Conservation (phyloP, 345 rosid species). For the Rhizophora mangle region DNA sequence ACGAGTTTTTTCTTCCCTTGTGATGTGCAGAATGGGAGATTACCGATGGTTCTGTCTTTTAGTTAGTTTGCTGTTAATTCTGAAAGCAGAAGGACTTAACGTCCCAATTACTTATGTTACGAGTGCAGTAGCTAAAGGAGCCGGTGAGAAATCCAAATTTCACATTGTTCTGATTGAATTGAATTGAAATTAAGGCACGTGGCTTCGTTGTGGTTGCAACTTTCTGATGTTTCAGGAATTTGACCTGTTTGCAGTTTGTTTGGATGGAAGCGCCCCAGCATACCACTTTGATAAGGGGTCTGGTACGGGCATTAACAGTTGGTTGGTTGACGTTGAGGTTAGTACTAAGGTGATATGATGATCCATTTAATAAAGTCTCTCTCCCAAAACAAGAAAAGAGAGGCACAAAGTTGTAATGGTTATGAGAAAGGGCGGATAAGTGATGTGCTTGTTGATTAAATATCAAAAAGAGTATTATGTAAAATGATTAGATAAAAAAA, state of each 20-base stretch:
- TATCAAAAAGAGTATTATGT: not conserved
- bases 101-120: constrained; percentile 55
- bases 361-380: constrained; percentile 3
- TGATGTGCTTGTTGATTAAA: too few relatives aligned
- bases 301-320: constrained; percentile 75
- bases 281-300: constrained; percentile 73
- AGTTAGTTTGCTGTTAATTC: constrained; percentile 36
- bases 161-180: too few relatives aligned
- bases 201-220: too few relatives aligned
- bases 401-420: not conserved
- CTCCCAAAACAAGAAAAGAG: not conserved
- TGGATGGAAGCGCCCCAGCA: constrained; percentile 98
- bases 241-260: constrained; percentile 58
- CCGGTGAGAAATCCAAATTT: constrained; percentile 44
- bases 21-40: constrained; percentile 55
- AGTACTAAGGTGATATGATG: not conserved
- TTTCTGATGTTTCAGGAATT: not conserved
- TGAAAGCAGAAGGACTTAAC: constrained; percentile 43
- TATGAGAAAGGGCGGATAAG: not conserved
- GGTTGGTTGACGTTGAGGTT: constrained; percentile 89
- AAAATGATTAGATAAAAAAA: not conserved
- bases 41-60: constrained; percentile 43
- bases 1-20: not conserved
- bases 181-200: too few relatives aligned
- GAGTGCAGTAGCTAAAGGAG: constrained; percentile 76